Base-by-base conservation (phyloP, 2,329 filamentous ascomycete genomes). In the Sporothrix globosa region DNA sequence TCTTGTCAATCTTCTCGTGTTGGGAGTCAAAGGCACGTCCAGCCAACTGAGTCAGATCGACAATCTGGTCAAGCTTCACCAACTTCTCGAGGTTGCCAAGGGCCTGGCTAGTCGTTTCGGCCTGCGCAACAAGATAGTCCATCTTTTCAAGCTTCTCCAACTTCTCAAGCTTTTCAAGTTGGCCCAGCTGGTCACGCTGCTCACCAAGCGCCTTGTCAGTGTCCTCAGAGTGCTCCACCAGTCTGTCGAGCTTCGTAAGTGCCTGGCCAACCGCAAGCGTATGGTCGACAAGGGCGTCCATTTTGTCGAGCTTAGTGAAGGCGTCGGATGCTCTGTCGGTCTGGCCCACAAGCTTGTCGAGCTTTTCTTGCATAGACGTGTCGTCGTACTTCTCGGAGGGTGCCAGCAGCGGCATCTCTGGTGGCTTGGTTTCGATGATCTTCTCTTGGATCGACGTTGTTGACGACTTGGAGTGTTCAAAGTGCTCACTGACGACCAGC, bases 401-500 rank as follows among this genome's bases (percentile, higher is more conserved):
- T 0, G 86, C 85, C 1, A 90, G 82, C 69, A 89, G 82, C 34
- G 85, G 82, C n/a, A 85, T 84, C 73, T 90, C 86, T 1, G 84
- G 85, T 13, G 85, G 84, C 76, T 87, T 88, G 69, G 88, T 81
- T 69, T 91, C 88, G 69, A 89, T 81, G 72, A 90, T 86, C 76
- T 85, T 87, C 72, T 86, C 83, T 74, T 88, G 82, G 30, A 90
- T 82, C 3, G 83, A 82, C 7, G 79, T 83, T 0, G 84, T 82
- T 0, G 90, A 86, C 58, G 87, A 85, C 79, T 94, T 93, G 17
- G 93, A 91, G 77, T 97, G 92, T 75, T 97, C 93, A 76, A 91
- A 97, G 78, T 98, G 94, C 77, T 96, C 88, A 30, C 89, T 91
- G 69, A 97, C 92, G 30, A 96, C 85, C 9, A 88, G 84, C 52